phyloP scores from a whole-genome alignment of 345 rosid species.

The Pistacia atlantica region DNA sequence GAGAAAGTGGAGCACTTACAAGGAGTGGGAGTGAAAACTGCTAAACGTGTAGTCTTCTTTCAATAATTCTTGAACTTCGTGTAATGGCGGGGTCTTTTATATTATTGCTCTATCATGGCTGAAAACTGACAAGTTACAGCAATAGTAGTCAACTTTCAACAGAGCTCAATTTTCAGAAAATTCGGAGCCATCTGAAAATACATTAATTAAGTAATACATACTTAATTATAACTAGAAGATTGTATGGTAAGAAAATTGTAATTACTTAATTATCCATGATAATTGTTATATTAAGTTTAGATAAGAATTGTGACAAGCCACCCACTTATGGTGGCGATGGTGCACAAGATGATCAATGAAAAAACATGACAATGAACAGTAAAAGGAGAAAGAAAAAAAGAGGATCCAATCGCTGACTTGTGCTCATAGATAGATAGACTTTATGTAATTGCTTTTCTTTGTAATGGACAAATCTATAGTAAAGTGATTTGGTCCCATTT shows the following conservation, averaged over 20 bases:
- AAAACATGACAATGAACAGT: not conserved
- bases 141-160: constrained; percentile 27
- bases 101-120: constrained; percentile 17
- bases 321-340: not conserved
- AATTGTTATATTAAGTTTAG: not conserved
- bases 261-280: too few species aligned
- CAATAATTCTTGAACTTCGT: not conserved
- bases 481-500: constrained; percentile 19
- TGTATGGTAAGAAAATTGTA: too few species aligned
- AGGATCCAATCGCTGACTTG: constrained; percentile 34
- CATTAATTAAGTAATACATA: too few species aligned
- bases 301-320: not conserved
- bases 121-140: not conserved
- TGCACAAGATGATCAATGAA: not conserved
- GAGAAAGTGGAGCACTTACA: constrained; percentile 15
- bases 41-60: not conserved
- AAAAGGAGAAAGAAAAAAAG: not conserved
- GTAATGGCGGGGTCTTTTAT: constrained; percentile 7
- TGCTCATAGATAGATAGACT: not conserved
- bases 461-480: constrained; percentile 22
- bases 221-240: too few species aligned
- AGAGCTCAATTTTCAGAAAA: not conserved
- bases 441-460: constrained; percentile 1
- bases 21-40: not conserved
- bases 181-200: too few species aligned